Percentiles rank a stretch among this genome's conserved stretches.
Evolutionary conservation across 805 yeast species (phyloP).

Genomic region (Peterozyma xylosa): DNA sequence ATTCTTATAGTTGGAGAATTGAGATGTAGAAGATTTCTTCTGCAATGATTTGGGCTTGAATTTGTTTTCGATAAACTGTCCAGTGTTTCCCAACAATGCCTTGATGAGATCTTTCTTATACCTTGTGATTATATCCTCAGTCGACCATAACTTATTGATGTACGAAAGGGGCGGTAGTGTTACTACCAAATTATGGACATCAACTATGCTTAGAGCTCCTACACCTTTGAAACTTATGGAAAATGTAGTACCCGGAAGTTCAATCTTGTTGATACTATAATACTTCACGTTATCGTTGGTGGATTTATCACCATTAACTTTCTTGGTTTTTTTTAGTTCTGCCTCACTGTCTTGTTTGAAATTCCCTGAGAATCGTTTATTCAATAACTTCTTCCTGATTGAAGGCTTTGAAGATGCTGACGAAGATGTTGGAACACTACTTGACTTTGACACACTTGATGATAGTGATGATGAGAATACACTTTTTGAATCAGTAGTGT

Average conservation of each 20-base stretch:
- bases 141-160: constrained; percentile 61
- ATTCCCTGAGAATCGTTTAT: not conserved
- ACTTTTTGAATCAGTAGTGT: not conserved
- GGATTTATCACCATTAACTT: not conserved
- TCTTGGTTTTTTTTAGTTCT: no score
- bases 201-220: constrained; percentile 60
- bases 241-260: constrained; percentile 17
- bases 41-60: constrained; percentile 18
- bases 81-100: constrained; percentile 56
- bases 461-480: not conserved
- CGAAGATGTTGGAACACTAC: not conserved
- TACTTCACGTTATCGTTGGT: not conserved
- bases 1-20: no score
- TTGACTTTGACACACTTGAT: not conserved
- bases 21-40: not conserved
- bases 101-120: constrained; percentile 55
- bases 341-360: not conserved
- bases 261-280: not conserved
- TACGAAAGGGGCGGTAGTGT: constrained; percentile 57
- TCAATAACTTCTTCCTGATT: not conserved
- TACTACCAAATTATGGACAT: constrained; percentile 66
- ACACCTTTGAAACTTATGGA: constrained; percentile 75
- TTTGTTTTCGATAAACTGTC: constrained; percentile 73
- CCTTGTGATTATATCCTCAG: constrained; percentile 56
- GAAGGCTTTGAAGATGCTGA: not conserved